Percentiles rank a stretch among this genome's conserved stretches.
Evolutionary conservation across 2,329 filamentous ascomycete genomes (phyloP).

Genomic region (Hansfordia pulvinata): DNA sequence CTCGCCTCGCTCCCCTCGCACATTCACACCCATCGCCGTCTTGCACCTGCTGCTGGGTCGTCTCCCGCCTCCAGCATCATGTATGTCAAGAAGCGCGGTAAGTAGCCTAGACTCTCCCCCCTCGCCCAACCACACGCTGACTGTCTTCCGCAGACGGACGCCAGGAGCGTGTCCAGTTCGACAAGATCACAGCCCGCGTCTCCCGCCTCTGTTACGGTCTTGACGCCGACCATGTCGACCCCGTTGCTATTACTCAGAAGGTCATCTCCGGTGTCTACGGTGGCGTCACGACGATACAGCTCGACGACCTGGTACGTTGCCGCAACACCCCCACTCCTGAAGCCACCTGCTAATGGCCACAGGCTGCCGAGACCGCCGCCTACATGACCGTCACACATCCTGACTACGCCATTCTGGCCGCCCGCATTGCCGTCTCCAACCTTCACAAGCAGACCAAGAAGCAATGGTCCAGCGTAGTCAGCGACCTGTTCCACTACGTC

Average conservation of each 20-base stretch:
- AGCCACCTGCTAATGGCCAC: constrained; percentile 6
- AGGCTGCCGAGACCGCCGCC: constrained; percentile 96
- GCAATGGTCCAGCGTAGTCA: constrained; percentile 93
- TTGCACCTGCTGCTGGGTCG: constrained; percentile 7
- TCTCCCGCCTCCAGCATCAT: constrained; percentile 25
- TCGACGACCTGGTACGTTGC: constrained; percentile 80
- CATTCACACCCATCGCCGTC: constrained; percentile 3
- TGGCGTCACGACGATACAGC: constrained; percentile 88
- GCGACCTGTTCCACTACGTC: constrained; percentile 87
- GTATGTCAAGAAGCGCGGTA: constrained; percentile 53
- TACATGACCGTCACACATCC: constrained; percentile 99
- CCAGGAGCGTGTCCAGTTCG: constrained; percentile 99
- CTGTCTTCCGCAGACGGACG: constrained; percentile 62
- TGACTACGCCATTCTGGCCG: constrained; percentile 96
- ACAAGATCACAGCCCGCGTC: constrained; percentile 99
- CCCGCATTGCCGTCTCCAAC: constrained; percentile 97
- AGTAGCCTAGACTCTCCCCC: constrained; percentile 14
- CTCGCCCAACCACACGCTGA: constrained; percentile 6
- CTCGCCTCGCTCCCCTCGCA: too few species aligned
- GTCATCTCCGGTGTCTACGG: constrained; percentile 99
- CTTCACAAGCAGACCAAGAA: constrained; percentile 99
- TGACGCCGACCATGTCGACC: constrained; percentile 88
- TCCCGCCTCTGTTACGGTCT: constrained; percentile 96
- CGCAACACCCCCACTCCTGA: constrained; percentile 5
- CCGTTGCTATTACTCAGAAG: constrained; percentile 96